A percentile compares a stretch with the other conserved stretches of the same genome.
phyloP scores from a whole-genome alignment of 2,329 filamentous ascomycete genomes.

The Paracoccidioides brasiliensis region DNA sequence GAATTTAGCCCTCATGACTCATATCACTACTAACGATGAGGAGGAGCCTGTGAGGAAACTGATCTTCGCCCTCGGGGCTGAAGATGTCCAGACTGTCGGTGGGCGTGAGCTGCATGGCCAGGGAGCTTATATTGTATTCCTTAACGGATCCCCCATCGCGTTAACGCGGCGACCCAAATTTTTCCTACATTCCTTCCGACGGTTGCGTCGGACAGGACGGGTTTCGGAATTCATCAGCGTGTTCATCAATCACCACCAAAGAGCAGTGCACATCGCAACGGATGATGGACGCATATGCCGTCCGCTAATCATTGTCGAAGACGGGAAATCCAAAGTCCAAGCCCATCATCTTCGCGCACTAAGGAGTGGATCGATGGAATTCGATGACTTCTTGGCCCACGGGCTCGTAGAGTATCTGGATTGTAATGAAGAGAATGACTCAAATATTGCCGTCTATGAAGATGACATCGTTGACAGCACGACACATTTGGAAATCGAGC shows the following conservation, averaged over 20 bases:
- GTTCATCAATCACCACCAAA: conserved; percentile 86
- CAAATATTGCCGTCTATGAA: conserved; percentile 83
- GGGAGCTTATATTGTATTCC: conserved; percentile 78
- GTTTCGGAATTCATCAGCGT: conserved; percentile 96
- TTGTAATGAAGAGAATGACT: conserved; percentile 96
- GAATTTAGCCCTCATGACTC: conserved; percentile 96
- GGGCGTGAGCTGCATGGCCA: conserved; percentile 77
- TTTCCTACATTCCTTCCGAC: conserved; percentile 75
- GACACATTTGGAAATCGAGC: conserved; percentile 94
- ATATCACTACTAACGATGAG: conserved; percentile 93
- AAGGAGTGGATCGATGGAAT: conserved; percentile 70
- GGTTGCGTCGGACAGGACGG: conserved; percentile 74
- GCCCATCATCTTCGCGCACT: conserved; percentile 66
- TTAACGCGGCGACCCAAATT: conserved; percentile 73
- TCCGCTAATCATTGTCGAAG: conserved; percentile 89
- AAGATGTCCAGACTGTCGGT: conserved; percentile 64
- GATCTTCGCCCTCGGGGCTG: conserved; percentile 74
- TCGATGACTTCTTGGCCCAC: conserved; percentile 83
- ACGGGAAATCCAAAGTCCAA: conserved; percentile 68
- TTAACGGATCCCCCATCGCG: conserved; percentile 90
- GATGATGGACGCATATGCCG: conserved; percentile 95
- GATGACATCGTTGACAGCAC: conserved; percentile 68
- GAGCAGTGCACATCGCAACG: conserved; percentile 85
- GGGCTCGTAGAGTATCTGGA: conserved; percentile 94
- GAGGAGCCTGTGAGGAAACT: conserved; percentile 80